Evolutionary conservation across 1,139 yeast genomes (phyloP).

Genomic region (Sugiyamaella pinicola): DNA sequence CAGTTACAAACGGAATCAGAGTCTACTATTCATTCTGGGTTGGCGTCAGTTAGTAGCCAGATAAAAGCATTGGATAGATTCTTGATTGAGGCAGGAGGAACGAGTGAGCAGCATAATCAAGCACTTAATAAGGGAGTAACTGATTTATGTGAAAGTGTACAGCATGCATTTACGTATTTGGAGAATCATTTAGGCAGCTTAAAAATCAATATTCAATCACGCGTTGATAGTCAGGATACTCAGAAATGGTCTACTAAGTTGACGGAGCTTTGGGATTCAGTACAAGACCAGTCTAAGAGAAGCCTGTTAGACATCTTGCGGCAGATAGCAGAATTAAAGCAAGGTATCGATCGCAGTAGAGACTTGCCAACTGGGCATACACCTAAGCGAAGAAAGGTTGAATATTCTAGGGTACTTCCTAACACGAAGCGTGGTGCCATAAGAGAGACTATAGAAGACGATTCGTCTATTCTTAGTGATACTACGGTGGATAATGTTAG

Average conservation of each 20-base stretch:
- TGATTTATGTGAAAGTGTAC: constrained; percentile 18
- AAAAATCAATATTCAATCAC: constrained; percentile 14
- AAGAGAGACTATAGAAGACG: neutral
- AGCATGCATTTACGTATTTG: constrained; percentile 20
- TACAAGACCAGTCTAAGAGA: constrained; percentile 5
- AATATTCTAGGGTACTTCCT: constrained; percentile 21
- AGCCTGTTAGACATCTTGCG: neutral
- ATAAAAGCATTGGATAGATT: constrained; percentile 8
- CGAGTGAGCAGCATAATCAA: constrained; percentile 6
- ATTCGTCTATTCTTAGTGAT: neutral
- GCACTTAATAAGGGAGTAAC: constrained; percentile 10
- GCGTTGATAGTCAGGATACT: neutral
- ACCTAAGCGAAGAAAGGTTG: constrained; percentile 23
- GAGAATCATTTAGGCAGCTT: constrained; percentile 20
- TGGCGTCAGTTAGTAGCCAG: constrained; percentile 11
- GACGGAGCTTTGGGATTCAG: constrained; percentile 15
- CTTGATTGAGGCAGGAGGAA: constrained; percentile 8
- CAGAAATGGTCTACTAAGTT: constrained; percentile 7
- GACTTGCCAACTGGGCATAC: constrained; percentile 20
- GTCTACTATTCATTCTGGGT: constrained; percentile 12
- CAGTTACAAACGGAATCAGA: constrained; percentile 14
- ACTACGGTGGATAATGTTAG: neutral
- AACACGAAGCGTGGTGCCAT: constrained; percentile 9
- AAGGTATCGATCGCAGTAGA: constrained; percentile 1
- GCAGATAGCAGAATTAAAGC: neutral